Conservation (phyloP, 2,329 filamentous ascomycete species). For the Blastomyces silverae region DNA sequence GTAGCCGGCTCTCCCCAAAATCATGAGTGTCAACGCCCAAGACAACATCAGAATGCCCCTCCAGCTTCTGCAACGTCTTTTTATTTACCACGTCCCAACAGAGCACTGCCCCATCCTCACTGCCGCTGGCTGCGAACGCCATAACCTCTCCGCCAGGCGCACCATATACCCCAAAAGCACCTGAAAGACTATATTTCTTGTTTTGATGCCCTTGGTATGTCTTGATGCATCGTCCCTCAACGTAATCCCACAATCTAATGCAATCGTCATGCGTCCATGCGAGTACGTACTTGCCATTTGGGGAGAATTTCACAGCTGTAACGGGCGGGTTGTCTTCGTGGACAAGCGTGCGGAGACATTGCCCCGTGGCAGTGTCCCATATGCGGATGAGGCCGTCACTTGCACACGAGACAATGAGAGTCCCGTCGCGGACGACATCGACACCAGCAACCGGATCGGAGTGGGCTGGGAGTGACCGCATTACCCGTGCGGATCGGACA, state of each 20-base stretch:
- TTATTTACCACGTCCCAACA: slow-evolving; percentile 91
- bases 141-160: slow-evolving; percentile 27
- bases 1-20: slow-evolving; percentile 41
- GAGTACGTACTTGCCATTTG: slow-evolving; percentile 87
- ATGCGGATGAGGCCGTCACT: slow-evolving; percentile 88
- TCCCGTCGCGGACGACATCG: slow-evolving; percentile 88
- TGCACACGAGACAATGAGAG: slow-evolving; percentile 82
- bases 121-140: slow-evolving; percentile 71
- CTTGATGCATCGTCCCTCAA: slow-evolving; percentile 84
- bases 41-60: slow-evolving; percentile 53
- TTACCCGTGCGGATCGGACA: slow-evolving; percentile 74
- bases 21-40: slow-evolving; percentile 55
- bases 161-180: slow-evolving; percentile 68
- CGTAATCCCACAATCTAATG: slow-evolving; percentile 90
- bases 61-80: slow-evolving; percentile 63
- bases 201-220: slow-evolving; percentile 94
- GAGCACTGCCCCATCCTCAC: slow-evolving; percentile 73
- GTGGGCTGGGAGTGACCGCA: slow-evolving; percentile 88
- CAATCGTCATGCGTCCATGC: slow-evolving; percentile 88
- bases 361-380: slow-evolving; percentile 92
- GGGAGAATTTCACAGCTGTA: slow-evolving; percentile 81
- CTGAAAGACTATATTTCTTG: slow-evolving; percentile 72
- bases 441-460: slow-evolving; percentile 92
- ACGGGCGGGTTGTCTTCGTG: slow-evolving; percentile 94
- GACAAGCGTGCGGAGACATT: slow-evolving; percentile 88